Evolutionary conservation across 1,139 yeast genomes (phyloP).

Genomic region (Groenewaldozyma auringiensis): DNA sequence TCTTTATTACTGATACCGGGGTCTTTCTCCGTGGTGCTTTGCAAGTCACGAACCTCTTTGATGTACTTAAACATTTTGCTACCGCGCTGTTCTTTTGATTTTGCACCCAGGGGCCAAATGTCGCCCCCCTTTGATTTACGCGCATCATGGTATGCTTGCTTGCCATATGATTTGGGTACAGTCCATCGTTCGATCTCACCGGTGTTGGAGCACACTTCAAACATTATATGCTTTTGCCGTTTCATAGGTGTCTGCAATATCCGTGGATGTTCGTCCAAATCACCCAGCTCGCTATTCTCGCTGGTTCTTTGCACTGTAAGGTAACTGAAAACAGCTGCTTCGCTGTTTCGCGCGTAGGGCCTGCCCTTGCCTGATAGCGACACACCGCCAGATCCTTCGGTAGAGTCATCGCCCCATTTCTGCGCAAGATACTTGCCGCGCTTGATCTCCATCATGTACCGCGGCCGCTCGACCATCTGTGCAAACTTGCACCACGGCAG

Average conservation of each 20-base stretch:
- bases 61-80: slow-evolving; percentile 18
- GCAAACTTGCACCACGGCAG: slow-evolving; percentile 64
- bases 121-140: slow-evolving; percentile 82
- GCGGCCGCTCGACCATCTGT: slow-evolving; percentile 69
- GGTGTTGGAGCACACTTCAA: slow-evolving; percentile 72
- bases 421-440: slow-evolving; percentile 70
- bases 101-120: slow-evolving; percentile 76
- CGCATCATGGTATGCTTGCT: slow-evolving; percentile 80
- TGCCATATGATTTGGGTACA: slow-evolving; percentile 70
- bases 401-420: slow-evolving; percentile 49
- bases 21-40: background rate
- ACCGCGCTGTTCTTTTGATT: slow-evolving; percentile 36
- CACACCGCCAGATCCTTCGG: slow-evolving; percentile 35
- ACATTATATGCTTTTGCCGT: slow-evolving; percentile 71
- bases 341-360: slow-evolving; percentile 63
- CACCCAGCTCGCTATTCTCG: background rate
- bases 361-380: slow-evolving; percentile 60
- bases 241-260: slow-evolving; percentile 66
- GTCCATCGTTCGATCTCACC: slow-evolving; percentile 84
- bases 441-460: slow-evolving; percentile 69
- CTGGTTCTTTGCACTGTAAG: slow-evolving; percentile 58
- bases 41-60: slow-evolving; percentile 9
- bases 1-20: background rate
- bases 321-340: slow-evolving; percentile 69
- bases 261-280: slow-evolving; percentile 32